phyloP scores from a whole-genome alignment of 441 rosid species.

The Euphorbia celastroides region DNA sequence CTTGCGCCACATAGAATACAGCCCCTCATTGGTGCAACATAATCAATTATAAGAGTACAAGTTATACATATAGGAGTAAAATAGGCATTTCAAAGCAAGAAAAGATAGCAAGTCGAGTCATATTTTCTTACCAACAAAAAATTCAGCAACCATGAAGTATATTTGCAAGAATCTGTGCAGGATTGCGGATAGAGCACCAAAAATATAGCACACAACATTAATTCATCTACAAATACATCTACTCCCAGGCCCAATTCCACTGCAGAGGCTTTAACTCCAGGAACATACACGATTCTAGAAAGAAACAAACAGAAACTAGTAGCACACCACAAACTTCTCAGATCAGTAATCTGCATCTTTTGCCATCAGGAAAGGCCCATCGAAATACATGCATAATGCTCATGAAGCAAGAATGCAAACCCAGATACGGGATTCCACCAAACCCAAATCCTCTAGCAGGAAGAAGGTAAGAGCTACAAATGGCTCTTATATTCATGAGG shows the following conservation, averaged over 20 bases:
- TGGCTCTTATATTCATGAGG: conserved; percentile 6
- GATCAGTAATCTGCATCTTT: conserved; percentile 31
- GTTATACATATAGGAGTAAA: conserved; percentile 11
- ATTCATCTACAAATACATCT: conserved; percentile 54
- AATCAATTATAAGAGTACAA: conserved; percentile 21
- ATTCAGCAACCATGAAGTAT: conserved; percentile 60
- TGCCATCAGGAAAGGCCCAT: conserved; percentile 34
- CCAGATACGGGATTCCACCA: conserved; percentile 20
- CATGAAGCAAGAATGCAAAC: conserved; percentile 30
- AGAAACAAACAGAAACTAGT: conserved; percentile 31
- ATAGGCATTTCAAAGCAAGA: conserved; percentile 19
- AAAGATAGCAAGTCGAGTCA: conserved; percentile 30
- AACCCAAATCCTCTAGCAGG: conserved; percentile 31
- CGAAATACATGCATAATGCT: conserved; percentile 29
- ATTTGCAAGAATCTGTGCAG: conserved; percentile 71
- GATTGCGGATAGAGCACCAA: conserved; percentile 61
- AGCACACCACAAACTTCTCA: conserved; percentile 27
- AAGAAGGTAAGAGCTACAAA: conserved; percentile 23
- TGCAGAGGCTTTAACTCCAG: conserved; percentile 48
- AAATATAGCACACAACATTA: conserved; percentile 50
- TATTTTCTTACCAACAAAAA: conserved; percentile 70
- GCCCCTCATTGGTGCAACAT: conserved; percentile 23
- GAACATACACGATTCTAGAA: conserved; percentile 27
- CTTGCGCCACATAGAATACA: conserved; percentile 26
- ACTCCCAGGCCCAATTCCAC: conserved; percentile 56